phyloP scores from a whole-genome alignment of 2,329 filamentous ascomycete species.

The Fusarium incarnatum region DNA sequence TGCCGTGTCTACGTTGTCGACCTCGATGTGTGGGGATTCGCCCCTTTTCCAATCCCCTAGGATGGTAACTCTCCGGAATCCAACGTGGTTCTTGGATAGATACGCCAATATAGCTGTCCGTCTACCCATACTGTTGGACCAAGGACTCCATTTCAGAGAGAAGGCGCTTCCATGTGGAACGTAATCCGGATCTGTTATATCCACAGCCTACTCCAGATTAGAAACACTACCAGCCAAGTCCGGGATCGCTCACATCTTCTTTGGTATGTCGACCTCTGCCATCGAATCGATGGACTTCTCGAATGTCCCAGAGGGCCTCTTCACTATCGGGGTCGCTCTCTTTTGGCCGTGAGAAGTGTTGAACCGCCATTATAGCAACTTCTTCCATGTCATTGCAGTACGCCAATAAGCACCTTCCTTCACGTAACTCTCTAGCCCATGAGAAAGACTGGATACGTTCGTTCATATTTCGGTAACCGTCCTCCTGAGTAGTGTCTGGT shows the following conservation, averaged over 20 bases:
- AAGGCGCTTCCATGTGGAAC: constrained; percentile 62
- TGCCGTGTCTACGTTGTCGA: constrained; percentile 57
- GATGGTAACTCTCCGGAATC: constrained; percentile 64
- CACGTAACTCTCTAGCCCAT: constrained; percentile 61
- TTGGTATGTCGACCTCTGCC: constrained; percentile 59
- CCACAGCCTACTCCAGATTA: constrained; percentile 44
- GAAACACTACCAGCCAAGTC: not conserved
- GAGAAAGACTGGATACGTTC: constrained; percentile 64
- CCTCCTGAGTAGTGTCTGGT: constrained; percentile 54
- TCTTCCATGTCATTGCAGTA: constrained; percentile 64
- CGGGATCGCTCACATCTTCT: constrained; percentile 41
- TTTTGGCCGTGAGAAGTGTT: constrained; percentile 50
- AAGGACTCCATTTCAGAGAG: constrained; percentile 66
- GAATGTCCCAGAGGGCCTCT: constrained; percentile 61
- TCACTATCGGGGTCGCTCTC: constrained; percentile 32
- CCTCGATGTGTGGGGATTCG: constrained; percentile 52
- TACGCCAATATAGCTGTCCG: constrained; percentile 62
- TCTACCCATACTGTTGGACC: constrained; percentile 54
- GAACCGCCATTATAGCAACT: constrained; percentile 63
- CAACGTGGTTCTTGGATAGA: constrained; percentile 63
- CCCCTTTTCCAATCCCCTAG: constrained; percentile 51
- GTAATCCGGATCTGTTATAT: constrained; percentile 60
- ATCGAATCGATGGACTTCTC: constrained; percentile 63
- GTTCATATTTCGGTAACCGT: constrained; percentile 52
- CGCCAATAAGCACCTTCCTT: constrained; percentile 60